Base-by-base conservation (phyloP, 495 filamentous ascomycete species). In the Penicillium angulare region DNA sequence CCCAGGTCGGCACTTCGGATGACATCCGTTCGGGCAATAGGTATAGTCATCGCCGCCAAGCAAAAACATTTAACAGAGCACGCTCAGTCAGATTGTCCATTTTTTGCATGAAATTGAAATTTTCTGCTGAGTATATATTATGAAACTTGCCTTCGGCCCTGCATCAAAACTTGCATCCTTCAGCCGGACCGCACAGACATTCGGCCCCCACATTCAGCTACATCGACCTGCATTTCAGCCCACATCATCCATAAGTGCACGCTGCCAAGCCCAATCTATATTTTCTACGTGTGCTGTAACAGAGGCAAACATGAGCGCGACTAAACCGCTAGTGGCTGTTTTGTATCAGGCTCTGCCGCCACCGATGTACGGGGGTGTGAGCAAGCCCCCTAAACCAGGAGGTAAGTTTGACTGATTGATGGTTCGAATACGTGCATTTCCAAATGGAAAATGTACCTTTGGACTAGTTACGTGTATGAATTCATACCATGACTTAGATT, bases 341-440 rank as follows among this genome's bases (percentile, higher is more conserved):
- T 43, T 69, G 10, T 65, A 58, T 29, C 63, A 69, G 54, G 61
- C 60, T 16, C 46, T 64, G 36, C 51, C 57, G 16, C 63, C 65
- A 16, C 65, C 63, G 8, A 43, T 63, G 17, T 57, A 63, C 21
- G 59, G 56, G 15, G 59, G 61, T 7, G 59, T 65, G 7, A 55
- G 57, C 23, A 69, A 67, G 40, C 64, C 64, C 4, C 49, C 47
- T 8, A 67, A 69, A 31, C 64, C 64, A 5, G 64, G 66, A 42
- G 66, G 64, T 67, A 56, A 35, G 57, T 29, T 41, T 7, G 24
- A 12, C 3, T 21, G 20, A 38, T 38, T 18, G 17, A 20, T 38
- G 7, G 6, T 20, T 4, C 6, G 16, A n/a, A n/a, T n/a, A n/a
- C n/a, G n/a, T n/a, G n/a, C n/a, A n/a, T n/a, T n/a, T n/a, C n/a